Base-by-base conservation (phyloP, 257 asterid genomes). In the Gentiana macrophylla region DNA sequence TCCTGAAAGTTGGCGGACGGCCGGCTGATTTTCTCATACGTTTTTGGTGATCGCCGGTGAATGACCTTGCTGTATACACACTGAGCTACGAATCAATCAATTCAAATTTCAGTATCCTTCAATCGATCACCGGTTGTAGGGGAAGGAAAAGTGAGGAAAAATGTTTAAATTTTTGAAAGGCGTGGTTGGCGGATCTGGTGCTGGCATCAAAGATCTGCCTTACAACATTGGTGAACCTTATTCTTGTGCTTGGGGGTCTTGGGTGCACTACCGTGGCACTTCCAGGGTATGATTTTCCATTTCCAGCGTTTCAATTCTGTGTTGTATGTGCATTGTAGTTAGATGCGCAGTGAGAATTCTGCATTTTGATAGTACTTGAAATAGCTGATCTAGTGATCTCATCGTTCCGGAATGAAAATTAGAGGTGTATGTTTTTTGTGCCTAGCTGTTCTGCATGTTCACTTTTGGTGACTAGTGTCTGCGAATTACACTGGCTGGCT, bases 201-300 rank as follows among this genome's bases (percentile, higher is more conserved):
- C 97, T 49, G 98, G 95, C 74, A 77, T 85, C 53, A 88, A 88
- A 68, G 96, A 92, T 92, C 93, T 92, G 64, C 98, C 98, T 5
- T 88, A 92, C 75, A 81, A 77, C 77, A 77, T 92, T 68, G 97
- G 95, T 38, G 98, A 92, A 79, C 97, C 98, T 43, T 87, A 92
- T 81, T 78, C 95, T 44, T 77, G 93, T 53, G 83, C 94, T 64
- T 92, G 98, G 98, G 98, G 97, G 63, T 88, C 97, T 33, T 92
- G 97, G 98, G 81, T 84, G 60, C 98, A 92, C 77, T 67, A 71
- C 63, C 95, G 94, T 37, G 98, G 95, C 62, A 83, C 93, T 75
- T 84, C 94, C 24, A 87, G 84, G 91, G 62, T 82, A 38, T 49
- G 32, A 65, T 41, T 52, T 52, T 62, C 58, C 10, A 4, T 56